phyloP scores from a whole-genome alignment of 225 moss, liverwort and hornwort species.

The Thuidium tamariscinum region DNA sequence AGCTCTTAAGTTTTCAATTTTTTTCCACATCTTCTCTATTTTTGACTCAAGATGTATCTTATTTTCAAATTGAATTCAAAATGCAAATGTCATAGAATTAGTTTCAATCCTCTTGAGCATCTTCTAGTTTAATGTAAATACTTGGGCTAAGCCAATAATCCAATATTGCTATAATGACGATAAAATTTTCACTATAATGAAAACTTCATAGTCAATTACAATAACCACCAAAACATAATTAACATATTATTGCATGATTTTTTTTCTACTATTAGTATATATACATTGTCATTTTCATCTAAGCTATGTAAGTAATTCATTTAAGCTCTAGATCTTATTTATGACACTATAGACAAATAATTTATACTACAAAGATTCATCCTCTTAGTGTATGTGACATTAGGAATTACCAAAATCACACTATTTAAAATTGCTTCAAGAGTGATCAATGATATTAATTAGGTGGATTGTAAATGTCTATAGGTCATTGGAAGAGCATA shows the following conservation, averaged over 20 bases:
- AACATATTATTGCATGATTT: not conserved
- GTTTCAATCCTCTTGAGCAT: too few species aligned
- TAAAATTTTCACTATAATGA: not conserved
- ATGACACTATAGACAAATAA: rapidly evolving
- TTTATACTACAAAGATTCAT: not conserved
- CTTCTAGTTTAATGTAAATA: not conserved
- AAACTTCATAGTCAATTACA: not conserved
- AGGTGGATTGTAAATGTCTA: not conserved
- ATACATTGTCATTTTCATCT: not conserved
- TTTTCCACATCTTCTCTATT: not conserved
- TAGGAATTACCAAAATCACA: not conserved
- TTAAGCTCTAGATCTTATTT: not conserved
- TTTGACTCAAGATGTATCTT: not conserved
- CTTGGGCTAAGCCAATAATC: not conserved
- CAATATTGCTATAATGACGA: not conserved
- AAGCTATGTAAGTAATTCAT: not conserved
- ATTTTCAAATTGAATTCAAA: not conserved
- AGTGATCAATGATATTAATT: rapidly evolving
- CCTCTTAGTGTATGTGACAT: rapidly evolving
- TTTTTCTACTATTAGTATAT: not conserved
- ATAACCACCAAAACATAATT: not conserved
- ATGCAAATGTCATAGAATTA: not conserved
- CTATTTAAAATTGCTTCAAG: not conserved
- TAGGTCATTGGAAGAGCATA: too few species aligned
- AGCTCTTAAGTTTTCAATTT: not conserved